These are phyloP conservation scores for Fusarium aywerte DNA, from an alignment of 2,329 filamentous ascomycete species.

Conservation along the genomic window DNA sequence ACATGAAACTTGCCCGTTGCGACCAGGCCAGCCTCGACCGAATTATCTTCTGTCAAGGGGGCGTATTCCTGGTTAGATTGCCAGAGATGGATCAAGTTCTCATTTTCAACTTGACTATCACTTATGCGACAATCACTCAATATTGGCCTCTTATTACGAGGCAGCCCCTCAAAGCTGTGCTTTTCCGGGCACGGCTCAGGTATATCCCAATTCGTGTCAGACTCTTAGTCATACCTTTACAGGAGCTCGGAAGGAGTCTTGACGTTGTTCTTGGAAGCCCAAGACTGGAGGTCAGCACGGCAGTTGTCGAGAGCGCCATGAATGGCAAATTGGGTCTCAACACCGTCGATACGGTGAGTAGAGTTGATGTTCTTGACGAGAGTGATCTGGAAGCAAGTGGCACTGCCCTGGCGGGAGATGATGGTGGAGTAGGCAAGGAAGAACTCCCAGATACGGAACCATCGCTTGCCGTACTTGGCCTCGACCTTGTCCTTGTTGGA, in stretches of 20 bases:
- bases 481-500: conserved; percentile 91
- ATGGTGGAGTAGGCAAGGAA: conserved; percentile 91
- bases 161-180: conserved; percentile 6
- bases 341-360: conserved; percentile 83
- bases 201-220: neutral
- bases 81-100: conserved; percentile 34
- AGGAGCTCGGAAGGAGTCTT: conserved; percentile 48
- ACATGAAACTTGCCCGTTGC: conserved; percentile 40
- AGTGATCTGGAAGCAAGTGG: conserved; percentile 89
- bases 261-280: conserved; percentile 54
- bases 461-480: conserved; percentile 93
- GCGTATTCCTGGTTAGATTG: conserved; percentile 42
- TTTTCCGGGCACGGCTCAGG: neutral
- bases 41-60: conserved; percentile 29
- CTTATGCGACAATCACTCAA: conserved; percentile 4
- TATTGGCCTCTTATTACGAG: conserved; percentile 3
- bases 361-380: conserved; percentile 94
- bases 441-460: conserved; percentile 97
- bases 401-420: conserved; percentile 83
- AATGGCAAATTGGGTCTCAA: conserved; percentile 76
- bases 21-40: conserved; percentile 39
- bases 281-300: conserved; percentile 50
- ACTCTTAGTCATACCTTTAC: conserved; percentile 11
- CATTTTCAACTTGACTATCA: conserved; percentile 2
- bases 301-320: conserved; percentile 65